Conservation (phyloP, 495 filamentous ascomycete species). For the Penicillium steckii region DNA sequence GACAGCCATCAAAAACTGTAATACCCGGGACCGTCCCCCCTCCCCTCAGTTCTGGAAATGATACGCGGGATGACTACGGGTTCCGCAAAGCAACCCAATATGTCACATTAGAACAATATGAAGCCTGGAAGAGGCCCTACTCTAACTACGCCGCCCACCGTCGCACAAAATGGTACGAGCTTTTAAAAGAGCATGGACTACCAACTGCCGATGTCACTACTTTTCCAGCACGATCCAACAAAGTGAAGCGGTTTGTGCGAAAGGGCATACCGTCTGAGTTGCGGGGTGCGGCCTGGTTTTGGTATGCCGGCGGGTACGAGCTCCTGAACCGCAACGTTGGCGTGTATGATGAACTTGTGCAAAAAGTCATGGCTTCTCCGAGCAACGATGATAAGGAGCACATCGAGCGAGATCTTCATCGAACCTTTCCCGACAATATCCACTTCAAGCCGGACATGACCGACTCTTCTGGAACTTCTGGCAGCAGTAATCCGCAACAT, state of each 20-base stretch:
- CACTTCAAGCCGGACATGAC: conserved; percentile 74
- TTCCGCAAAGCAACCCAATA: conserved; percentile 88
- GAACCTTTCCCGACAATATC: conserved; percentile 94
- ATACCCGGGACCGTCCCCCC: conserved; percentile 43
- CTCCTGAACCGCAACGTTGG: conserved; percentile 70
- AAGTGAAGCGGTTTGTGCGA: conserved; percentile 83
- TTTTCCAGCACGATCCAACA: conserved; percentile 78
- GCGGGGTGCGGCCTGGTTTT: conserved; percentile 95
- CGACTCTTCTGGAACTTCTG: conserved; percentile 22
- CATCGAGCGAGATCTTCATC: conserved; percentile 91
- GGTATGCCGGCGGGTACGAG: conserved; percentile 86
- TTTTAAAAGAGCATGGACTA: conserved; percentile 75
- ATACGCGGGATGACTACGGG: conserved; percentile 77
- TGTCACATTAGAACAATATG: conserved; percentile 72
- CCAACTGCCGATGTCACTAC: conserved; percentile 65
- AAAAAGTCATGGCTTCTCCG: conserved; percentile 59
- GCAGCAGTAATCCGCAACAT: conserved; percentile 30
- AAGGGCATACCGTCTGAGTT: conserved; percentile 96
- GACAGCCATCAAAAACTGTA: conserved; percentile 39
- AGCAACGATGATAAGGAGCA: conserved; percentile 76
- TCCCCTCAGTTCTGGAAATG: conserved; percentile 29
- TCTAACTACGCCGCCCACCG: conserved; percentile 65
- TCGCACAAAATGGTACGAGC: conserved; percentile 74
- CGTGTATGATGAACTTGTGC: conserved; percentile 68
- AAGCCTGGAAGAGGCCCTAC: conserved; percentile 76